A percentile compares a stretch with the other conserved stretches of the same genome.
These are phyloP conservation scores for Monilinia fructigena DNA, from an alignment of 2,329 filamentous ascomycete species.

Conservation along the genomic window DNA sequence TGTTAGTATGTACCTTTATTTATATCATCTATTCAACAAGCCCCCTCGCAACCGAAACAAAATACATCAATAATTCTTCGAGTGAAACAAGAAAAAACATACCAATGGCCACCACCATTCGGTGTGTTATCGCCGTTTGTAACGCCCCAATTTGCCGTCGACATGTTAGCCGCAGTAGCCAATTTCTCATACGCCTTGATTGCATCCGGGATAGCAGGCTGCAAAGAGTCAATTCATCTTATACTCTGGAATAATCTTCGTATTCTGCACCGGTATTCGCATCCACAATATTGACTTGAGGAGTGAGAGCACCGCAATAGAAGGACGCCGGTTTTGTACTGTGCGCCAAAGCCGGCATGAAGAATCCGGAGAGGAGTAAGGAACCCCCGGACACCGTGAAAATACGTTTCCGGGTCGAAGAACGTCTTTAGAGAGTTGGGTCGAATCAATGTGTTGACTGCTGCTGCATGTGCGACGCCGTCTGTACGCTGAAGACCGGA, in stretches of 20 bases:
- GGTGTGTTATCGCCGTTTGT: conserved; percentile 58
- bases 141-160: conserved; percentile 48
- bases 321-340: conserved; percentile 48
- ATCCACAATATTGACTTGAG: conserved; percentile 52
- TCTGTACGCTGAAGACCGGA: conserved; percentile 52
- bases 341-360: conserved; percentile 50
- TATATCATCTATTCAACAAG: too few relatives aligned
- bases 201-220: conserved; percentile 51
- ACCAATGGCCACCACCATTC: conserved; percentile 53
- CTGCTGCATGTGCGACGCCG: conserved; percentile 55
- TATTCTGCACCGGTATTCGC: conserved; percentile 44
- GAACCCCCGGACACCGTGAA: conserved; percentile 59
- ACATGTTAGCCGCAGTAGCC: conserved; percentile 47
- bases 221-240: conserved; percentile 49
- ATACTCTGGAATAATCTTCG: conserved; percentile 56
- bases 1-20: neutral
- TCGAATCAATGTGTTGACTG: conserved; percentile 52
- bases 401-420: conserved; percentile 53
- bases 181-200: conserved; percentile 52
- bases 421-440: conserved; percentile 53
- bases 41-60: too few relatives aligned
- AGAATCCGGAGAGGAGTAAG: conserved; percentile 55
- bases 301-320: conserved; percentile 55
- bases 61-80: too few relatives aligned
- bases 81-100: neutral